phyloP scores from a whole-genome alignment of 306 rosid species.

The Citrullus mucosospermus region DNA sequence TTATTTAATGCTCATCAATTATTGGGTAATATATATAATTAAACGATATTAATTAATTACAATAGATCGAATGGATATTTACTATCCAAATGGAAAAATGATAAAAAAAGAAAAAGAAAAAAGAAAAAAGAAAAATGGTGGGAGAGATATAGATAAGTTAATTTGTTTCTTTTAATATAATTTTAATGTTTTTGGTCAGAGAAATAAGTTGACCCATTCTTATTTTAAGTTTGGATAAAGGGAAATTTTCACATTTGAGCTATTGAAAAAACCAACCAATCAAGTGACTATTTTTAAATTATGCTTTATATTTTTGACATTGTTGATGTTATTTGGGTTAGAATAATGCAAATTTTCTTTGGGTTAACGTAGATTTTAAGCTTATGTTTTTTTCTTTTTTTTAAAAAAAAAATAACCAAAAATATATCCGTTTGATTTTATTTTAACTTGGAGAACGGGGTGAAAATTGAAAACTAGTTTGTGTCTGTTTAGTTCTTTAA shows the following conservation, averaged over 20 bases:
- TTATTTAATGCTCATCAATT: constrained; percentile 1
- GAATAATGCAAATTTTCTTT: neutral
- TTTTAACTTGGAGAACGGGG: neutral
- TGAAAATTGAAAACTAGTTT: too few species aligned
- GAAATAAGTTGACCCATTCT: neutral
- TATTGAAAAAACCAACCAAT: neutral
- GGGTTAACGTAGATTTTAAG: neutral
- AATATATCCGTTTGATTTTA: neutral
- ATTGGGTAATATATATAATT: neutral
- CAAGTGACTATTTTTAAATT: neutral
- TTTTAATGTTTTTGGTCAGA: neutral
- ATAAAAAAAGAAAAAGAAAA: neutral
- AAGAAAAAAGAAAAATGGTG: neutral
- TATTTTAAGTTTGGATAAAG: neutral
- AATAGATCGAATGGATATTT: neutral
- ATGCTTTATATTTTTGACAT: neutral
- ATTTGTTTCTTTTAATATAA: neutral
- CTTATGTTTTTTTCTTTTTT: neutral
- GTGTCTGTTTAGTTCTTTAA: too few species aligned
- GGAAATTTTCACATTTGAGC: neutral
- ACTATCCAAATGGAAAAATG: neutral
- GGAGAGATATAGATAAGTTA: constrained; percentile 1
- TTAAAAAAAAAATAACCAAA: neutral
- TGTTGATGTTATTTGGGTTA: neutral
- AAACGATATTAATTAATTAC: neutral